Conservation (phyloP, 495 filamentous ascomycete species). For the Lineolata rhizophorae region DNA sequence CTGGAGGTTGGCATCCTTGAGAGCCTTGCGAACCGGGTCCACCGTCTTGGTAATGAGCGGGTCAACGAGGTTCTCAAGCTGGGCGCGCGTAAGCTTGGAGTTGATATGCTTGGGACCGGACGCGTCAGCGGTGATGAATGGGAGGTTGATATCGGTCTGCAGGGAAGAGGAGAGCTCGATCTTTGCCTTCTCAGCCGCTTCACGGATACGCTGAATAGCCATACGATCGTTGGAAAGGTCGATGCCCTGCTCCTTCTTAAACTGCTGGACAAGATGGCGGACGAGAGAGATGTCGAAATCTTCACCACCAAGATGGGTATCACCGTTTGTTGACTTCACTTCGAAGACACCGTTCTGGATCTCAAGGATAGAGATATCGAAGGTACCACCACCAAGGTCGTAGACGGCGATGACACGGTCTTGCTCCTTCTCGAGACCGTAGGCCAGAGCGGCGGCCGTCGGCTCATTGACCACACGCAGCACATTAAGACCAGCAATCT, state of each 20-base stretch:
- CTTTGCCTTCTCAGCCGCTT: constrained; percentile 99
- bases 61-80: constrained; percentile 86
- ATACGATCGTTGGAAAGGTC: constrained; percentile 88
- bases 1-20: constrained; percentile 89
- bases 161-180: constrained; percentile 93
- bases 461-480: constrained; percentile 95
- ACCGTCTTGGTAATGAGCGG: constrained; percentile 69
- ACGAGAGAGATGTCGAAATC: constrained; percentile 96
- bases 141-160: constrained; percentile 96
- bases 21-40: constrained; percentile 88
- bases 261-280: constrained; percentile 81
- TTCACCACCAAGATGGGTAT: constrained; percentile 93
- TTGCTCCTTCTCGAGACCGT: constrained; percentile 82
- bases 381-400: constrained; percentile 96
- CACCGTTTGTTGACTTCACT: constrained; percentile 97
- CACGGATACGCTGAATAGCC: constrained; percentile 97
- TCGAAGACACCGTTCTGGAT: constrained; percentile 97
- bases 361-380: constrained; percentile 94
- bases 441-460: constrained; percentile 83
- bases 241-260: constrained; percentile 88
- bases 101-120: constrained; percentile 96
- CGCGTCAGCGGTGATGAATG: constrained; percentile 93
- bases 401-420: constrained; percentile 88
- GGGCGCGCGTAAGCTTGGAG: constrained; percentile 59
- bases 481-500: constrained; percentile 87